These are phyloP conservation scores for Yarrowia sp. DNA, from an alignment of 805 yeast species.

Conservation along the genomic window DNA sequence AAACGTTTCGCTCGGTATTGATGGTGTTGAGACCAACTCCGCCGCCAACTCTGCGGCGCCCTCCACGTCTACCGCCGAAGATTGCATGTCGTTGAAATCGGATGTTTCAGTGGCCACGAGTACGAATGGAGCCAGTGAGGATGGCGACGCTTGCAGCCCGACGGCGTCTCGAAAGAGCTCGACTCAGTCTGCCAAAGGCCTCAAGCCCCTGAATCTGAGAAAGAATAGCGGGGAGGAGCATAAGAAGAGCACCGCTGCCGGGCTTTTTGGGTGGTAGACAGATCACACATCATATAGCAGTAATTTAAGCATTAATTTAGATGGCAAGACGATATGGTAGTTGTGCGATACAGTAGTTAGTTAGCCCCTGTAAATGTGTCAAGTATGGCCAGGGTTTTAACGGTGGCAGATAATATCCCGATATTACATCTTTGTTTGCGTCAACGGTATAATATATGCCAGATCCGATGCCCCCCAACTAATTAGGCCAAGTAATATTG, in stretches of 20 bases:
- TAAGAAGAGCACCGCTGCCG: constrained; percentile 6
- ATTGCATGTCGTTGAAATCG: constrained; percentile 24
- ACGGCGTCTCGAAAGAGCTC: constrained; percentile 20
- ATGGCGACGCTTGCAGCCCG: constrained; percentile 2
- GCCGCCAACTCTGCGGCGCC: constrained; percentile 16
- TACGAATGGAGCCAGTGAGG: background rate
- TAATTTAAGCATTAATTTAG: constrained; percentile 12
- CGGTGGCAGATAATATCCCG: too few species aligned
- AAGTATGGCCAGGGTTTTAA: background rate
- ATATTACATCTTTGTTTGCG: too few species aligned
- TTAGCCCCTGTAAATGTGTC: background rate
- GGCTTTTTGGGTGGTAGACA: constrained; percentile 23
- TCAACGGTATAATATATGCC: too few species aligned
- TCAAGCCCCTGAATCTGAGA: constrained; percentile 17
- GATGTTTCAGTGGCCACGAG: constrained; percentile 7
- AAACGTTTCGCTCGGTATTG: constrained; percentile 17
- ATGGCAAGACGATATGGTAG: background rate
- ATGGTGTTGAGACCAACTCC: constrained; percentile 24
- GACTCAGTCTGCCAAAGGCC: background rate
- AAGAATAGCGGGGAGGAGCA: constrained; percentile 14
- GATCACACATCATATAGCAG: background rate
- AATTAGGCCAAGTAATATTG: too few species aligned
- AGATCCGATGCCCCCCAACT: too few species aligned
- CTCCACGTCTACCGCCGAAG: constrained; percentile 11
- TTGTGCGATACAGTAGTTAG: too few species aligned